Base-by-base conservation (phyloP, 2,329 filamentous ascomycete species). In the Trichophyton simii region DNA sequence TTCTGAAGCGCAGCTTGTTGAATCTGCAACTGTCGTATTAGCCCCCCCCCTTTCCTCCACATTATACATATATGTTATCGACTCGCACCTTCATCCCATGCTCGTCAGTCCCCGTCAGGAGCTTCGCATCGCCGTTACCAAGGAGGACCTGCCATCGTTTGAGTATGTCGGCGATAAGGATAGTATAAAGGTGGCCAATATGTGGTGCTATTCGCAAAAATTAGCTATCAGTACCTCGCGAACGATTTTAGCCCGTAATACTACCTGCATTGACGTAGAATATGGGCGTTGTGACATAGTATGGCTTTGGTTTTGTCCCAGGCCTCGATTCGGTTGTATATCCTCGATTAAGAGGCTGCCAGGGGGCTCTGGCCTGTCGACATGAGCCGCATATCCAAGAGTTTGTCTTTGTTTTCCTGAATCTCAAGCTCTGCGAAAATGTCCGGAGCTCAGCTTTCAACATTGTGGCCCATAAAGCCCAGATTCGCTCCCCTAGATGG, bases 231-330 rank as follows among this genome's bases (percentile, higher is more conserved):
- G 1, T 57, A 7, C 58, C 57, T 58, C 42, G 50, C 34, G 42
- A 34, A 34, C 1, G 15, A 34, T 28, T 20, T 22, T 9, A 48
- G 20, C 3, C 34, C 59, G 34, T 60, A 50, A 18, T 66, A 78
- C 67, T 77, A 91, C 89, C 85, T 61, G 91, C 89, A 82, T 99
- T 99, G 77, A 99, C 94, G 75, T 99, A 99, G 79, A 97, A 99
- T 62, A 99, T 99, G 1, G 94, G 94, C 7, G 91, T 95, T 3
- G 94, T 97, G 69, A 96, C 81, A 79, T 97, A 99, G 78, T 87
- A 96, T 7, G 92, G 91, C 77, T 97, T 97, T 63, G 76, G 73
- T 2, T 55, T 55, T 25, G 48, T 34, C 25, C 25, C 22, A 28
- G 41, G 31, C 7, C 13, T 66, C 60, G 72, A 61, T 18, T 65